Conservation (phyloP, 306 rosid genomes). For the Alnus glutinosa region DNA sequence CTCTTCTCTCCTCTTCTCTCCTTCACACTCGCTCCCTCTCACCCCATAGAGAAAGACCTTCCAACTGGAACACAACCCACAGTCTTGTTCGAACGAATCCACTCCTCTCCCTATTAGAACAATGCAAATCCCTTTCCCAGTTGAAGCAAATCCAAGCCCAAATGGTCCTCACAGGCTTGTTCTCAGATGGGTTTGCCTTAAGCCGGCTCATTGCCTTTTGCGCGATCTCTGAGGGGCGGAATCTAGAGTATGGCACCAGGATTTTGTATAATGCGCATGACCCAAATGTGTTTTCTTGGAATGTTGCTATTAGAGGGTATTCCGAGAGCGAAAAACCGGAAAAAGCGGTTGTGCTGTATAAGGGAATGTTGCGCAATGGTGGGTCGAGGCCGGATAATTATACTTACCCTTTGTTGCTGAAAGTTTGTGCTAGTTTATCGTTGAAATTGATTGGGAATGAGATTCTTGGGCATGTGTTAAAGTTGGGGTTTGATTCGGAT, state of each 20-base stretch:
- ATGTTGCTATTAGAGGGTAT: constrained; percentile 63
- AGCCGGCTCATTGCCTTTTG: constrained; percentile 79
- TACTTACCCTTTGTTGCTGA: constrained; percentile 66
- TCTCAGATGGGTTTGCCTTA: constrained; percentile 49
- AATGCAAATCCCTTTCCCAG: constrained; percentile 56
- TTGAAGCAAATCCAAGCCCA: constrained; percentile 78
- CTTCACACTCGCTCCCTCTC: constrained; percentile 40
- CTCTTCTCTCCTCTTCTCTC: constrained; percentile 12
- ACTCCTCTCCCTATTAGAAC: constrained; percentile 62
- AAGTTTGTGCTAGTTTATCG: constrained; percentile 57
- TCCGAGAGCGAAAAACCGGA: constrained; percentile 49
- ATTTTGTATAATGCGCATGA: constrained; percentile 36
- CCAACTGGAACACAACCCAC: constrained; percentile 63
- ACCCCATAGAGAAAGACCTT: constrained; percentile 40
- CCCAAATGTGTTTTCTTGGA: constrained; percentile 73
- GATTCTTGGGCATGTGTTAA: constrained; percentile 63
- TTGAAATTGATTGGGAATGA: constrained; percentile 41
- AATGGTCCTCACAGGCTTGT: constrained; percentile 55
- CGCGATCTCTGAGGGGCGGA: constrained; percentile 57
- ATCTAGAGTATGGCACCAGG: constrained; percentile 52
- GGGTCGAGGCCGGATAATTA: constrained; percentile 59
- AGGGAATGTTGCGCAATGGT: constrained; percentile 49
- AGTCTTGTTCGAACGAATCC: constrained; percentile 46
- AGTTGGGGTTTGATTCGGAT: constrained; percentile 61
- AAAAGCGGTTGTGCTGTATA: constrained; percentile 55